Conservation (phyloP, 2,329 filamentous ascomycete species). For the Sordariomycetes sp. region DNA sequence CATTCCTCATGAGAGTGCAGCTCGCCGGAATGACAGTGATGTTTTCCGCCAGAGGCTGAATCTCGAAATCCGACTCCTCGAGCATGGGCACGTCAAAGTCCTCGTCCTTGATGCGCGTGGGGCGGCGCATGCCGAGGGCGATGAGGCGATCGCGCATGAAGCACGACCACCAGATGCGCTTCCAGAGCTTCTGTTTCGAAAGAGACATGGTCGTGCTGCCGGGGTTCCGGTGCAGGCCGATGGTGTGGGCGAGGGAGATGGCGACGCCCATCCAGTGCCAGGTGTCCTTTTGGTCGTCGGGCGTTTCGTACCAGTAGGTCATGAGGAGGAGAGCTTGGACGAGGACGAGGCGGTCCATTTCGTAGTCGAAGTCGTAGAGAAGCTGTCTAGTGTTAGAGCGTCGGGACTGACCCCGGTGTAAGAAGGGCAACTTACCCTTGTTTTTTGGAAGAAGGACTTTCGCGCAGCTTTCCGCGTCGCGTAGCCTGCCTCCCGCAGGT, state of each 20-base stretch:
- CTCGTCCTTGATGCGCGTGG: slow-evolving; percentile 84
- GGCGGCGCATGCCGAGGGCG: slow-evolving; percentile 85
- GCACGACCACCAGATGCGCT: slow-evolving; percentile 95
- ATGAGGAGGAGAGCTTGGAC: slow-evolving; percentile 84
- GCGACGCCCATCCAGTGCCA: slow-evolving; percentile 99
- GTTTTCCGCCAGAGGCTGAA: slow-evolving; percentile 55
- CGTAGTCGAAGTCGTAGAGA: slow-evolving; percentile 92
- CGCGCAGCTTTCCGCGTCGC: slow-evolving; percentile 69
- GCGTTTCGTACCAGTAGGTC: slow-evolving; percentile 97
- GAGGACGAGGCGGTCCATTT: slow-evolving; percentile 77
- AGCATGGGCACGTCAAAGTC: slow-evolving; percentile 94
- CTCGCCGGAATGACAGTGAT: slow-evolving; percentile 60
- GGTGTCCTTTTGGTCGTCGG: slow-evolving; percentile 93
- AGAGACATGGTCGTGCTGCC: slow-evolving; percentile 64
- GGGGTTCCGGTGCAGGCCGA: slow-evolving; percentile 83
- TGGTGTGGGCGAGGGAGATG: slow-evolving; percentile 85
- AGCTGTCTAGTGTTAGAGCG: slow-evolving; percentile 46
- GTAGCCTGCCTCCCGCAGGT: slow-evolving; percentile 70
- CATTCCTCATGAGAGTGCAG: slow-evolving; percentile 63
- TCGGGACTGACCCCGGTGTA: no score
- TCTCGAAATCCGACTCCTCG: slow-evolving; percentile 75
- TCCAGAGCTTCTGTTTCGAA: slow-evolving; percentile 75
- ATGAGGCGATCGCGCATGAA: slow-evolving; percentile 93
- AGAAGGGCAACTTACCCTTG: slow-evolving; percentile 53
- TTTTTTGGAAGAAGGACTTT: slow-evolving; percentile 82